Evolutionary conservation across 495 filamentous ascomycete species (phyloP).

Genomic region (Parachaetomium inaequale): DNA sequence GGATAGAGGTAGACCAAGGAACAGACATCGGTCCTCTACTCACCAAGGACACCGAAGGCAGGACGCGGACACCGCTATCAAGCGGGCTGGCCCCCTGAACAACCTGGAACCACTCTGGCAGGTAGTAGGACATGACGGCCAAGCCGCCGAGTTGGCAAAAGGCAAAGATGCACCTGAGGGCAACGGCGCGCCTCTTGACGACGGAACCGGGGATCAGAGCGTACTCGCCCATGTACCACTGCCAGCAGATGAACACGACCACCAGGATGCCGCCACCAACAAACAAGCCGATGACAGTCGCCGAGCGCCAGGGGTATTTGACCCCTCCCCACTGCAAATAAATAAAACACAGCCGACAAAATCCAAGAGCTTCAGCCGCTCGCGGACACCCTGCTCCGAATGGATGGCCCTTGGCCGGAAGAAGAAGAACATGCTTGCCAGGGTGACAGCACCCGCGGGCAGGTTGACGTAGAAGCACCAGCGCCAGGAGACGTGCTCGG

Average conservation of each 20-base stretch:
- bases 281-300: conserved; percentile 43
- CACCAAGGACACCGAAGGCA: conserved; percentile 32
- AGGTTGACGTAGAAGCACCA: conserved; percentile 54
- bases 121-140: conserved; percentile 44
- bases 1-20: not conserved
- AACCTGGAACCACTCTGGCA: conserved; percentile 63
- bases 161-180: conserved; percentile 17
- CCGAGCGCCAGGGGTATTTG: conserved; percentile 43
- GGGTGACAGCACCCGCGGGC: not conserved
- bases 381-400: not conserved
- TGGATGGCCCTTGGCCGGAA: not conserved
- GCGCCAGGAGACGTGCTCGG: conserved; percentile 47
- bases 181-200: conserved; percentile 12
- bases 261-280: conserved; percentile 41
- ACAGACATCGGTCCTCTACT: not conserved
- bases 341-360: conserved; percentile 25
- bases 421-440: conserved; percentile 12
- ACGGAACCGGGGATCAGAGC: conserved; percentile 47
- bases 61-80: conserved; percentile 45
- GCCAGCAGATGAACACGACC: conserved; percentile 44
- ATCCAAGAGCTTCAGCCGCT: conserved; percentile 20
- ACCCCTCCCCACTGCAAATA: conserved; percentile 49
- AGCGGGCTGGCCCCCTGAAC: conserved; percentile 45
- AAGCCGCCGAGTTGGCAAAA: conserved; percentile 24
- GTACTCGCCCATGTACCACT: conserved; percentile 36